These are phyloP conservation scores for Physcomitrium patens DNA, from an alignment of 225 moss, liverwort and hornwort genomes.

Conservation along the genomic window DNA sequence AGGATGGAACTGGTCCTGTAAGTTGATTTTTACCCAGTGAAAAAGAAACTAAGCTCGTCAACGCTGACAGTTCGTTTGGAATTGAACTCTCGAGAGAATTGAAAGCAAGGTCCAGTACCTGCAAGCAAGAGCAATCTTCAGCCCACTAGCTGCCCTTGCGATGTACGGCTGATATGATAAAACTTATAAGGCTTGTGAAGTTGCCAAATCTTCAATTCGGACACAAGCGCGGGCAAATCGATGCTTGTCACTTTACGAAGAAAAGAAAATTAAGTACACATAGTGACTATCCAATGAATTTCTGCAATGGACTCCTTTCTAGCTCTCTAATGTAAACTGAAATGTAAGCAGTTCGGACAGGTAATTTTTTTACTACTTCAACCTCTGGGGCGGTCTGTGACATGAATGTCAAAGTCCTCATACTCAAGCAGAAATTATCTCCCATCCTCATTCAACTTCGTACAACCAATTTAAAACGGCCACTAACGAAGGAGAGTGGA, in stretches of 20 bases:
- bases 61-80: slow-evolving; percentile 57
- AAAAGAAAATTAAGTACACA: no score
- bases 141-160: slow-evolving; percentile 11
- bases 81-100: slow-evolving; percentile 61
- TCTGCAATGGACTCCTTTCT: no score
- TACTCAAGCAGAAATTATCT: neutral
- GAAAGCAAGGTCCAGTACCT: slow-evolving; percentile 66
- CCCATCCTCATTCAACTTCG: no score
- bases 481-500: slow-evolving; percentile 42
- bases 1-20: slow-evolving; percentile 66
- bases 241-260: no score
- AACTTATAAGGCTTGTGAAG: neutral
- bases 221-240: no score
- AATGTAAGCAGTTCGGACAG: neutral
- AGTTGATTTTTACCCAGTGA: slow-evolving; percentile 66
- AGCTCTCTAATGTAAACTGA: neutral
- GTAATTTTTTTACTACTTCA: neutral
- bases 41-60: slow-evolving; percentile 64
- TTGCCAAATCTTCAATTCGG: neutral
- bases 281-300: no score
- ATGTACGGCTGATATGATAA: neutral
- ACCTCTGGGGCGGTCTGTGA: neutral
- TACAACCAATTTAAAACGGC: neutral
- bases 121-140: slow-evolving; percentile 37
- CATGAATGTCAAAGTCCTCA: neutral